These are phyloP conservation scores for Mixia osmundae DNA, from an alignment of 1,284 basidiomycete genomes.

Conservation along the genomic window DNA sequence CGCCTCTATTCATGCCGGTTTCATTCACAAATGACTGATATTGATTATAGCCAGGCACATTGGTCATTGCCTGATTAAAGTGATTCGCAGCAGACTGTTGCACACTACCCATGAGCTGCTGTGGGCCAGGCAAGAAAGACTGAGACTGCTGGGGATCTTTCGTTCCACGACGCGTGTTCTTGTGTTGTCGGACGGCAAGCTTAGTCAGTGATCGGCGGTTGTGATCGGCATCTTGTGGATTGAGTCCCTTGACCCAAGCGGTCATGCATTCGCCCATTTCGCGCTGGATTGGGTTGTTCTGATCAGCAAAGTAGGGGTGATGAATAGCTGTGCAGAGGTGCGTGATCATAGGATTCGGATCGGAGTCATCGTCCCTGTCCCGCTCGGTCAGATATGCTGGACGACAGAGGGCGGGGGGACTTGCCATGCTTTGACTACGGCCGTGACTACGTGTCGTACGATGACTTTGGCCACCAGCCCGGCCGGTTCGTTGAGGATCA, in stretches of 20 bases:
- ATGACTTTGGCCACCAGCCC: constrained; percentile 23
- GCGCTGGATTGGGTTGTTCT: constrained; percentile 42
- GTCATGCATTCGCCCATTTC: constrained; percentile 46
- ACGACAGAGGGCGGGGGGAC: constrained; percentile 15
- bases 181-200: constrained; percentile 16
- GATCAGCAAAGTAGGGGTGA: constrained; percentile 61
- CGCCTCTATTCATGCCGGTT: too few species aligned
- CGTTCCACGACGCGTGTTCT: constrained; percentile 18
- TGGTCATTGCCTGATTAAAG: too few species aligned
- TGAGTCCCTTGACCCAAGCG: constrained; percentile 37
- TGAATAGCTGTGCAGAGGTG: constrained; percentile 55
- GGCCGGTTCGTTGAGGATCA: constrained; percentile 19
- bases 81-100: too few species aligned
- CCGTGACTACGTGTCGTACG: constrained; percentile 35
- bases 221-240: constrained; percentile 19
- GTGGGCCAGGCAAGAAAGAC: constrained; percentile 8
- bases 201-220: constrained; percentile 18
- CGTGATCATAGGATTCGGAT: constrained; percentile 22
- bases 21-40: too few species aligned
- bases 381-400: not conserved
- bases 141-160: constrained; percentile 6
- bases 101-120: not conserved
- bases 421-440: constrained; percentile 57
- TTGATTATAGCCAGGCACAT: too few species aligned
- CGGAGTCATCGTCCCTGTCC: not conserved